These are phyloP conservation scores for Thraustotheca clavata DNA, from an alignment of 352 stramenopile species.

Conservation along the genomic window DNA sequence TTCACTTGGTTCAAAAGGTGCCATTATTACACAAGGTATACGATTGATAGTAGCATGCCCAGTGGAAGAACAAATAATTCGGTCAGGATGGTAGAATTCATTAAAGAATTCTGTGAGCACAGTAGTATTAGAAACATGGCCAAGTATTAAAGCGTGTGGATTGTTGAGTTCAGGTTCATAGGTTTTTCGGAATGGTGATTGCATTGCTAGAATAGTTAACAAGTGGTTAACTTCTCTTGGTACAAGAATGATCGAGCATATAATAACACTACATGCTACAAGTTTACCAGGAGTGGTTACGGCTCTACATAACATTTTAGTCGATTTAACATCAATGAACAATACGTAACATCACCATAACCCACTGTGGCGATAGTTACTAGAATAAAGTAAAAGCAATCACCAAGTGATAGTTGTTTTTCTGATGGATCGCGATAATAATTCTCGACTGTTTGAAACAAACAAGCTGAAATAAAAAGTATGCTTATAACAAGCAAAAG, in stretches of 20 bases:
- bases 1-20: slow-evolving; percentile 40
- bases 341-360: slow-evolving; percentile 40
- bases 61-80: slow-evolving; percentile 27
- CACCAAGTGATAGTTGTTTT: slow-evolving; percentile 37
- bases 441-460: slow-evolving; percentile 51
- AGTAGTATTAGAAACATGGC: slow-evolving; percentile 41
- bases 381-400: slow-evolving; percentile 51
- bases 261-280: slow-evolving; percentile 39
- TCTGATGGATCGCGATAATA: slow-evolving; percentile 23
- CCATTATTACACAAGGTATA: slow-evolving; percentile 46
- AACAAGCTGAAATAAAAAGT: slow-evolving; percentile 47
- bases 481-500: slow-evolving; percentile 54
- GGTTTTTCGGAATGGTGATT: slow-evolving; percentile 53
- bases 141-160: slow-evolving; percentile 47
- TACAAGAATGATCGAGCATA: slow-evolving; percentile 50
- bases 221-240: slow-evolving; percentile 43
- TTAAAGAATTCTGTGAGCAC: slow-evolving; percentile 49
- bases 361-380: slow-evolving; percentile 49
- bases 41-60: slow-evolving; percentile 30
- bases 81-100: slow-evolving; percentile 55
- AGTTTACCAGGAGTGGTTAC: slow-evolving; percentile 34
- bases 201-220: slow-evolving; percentile 44
- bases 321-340: slow-evolving; percentile 47
- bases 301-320: slow-evolving; percentile 31
- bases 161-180: slow-evolving; percentile 44